phyloP scores from a whole-genome alignment of 345 rosid species.

The Eucalyptus curtisii region DNA sequence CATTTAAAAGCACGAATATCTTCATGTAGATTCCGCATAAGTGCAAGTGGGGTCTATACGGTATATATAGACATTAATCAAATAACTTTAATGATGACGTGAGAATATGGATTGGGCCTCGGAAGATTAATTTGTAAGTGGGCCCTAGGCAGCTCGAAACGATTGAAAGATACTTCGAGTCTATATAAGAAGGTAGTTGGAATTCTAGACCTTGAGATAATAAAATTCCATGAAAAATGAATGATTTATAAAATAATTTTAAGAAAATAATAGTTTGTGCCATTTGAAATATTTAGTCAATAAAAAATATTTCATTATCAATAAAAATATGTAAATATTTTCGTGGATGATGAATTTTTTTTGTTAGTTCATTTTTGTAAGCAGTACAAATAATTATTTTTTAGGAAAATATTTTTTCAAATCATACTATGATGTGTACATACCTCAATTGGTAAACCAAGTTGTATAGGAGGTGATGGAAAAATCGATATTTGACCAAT shows the following conservation, averaged over 20 bases:
- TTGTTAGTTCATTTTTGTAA: too few relatives aligned
- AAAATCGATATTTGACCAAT: not conserved
- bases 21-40: not conserved
- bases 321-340: too few relatives aligned
- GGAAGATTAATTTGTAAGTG: not conserved
- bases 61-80: not conserved
- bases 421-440: accelerated
- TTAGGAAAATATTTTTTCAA: too few relatives aligned
- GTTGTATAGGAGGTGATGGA: not conserved
- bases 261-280: not conserved
- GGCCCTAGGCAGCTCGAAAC: not conserved
- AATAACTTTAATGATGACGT: not conserved
- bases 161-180: not conserved
- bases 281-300: not conserved
- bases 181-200: not conserved
- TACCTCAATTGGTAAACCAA: not conserved
- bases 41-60: not conserved
- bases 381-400: too few relatives aligned
- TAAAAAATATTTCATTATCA: too few relatives aligned
- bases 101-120: not conserved
- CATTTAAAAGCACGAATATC: not conserved
- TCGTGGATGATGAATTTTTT: accelerated
- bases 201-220: not conserved
- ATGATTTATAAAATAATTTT: too few relatives aligned
- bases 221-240: not conserved